A percentile compares a stretch with the other conserved stretches of the same genome.
Conservation (phyloP, 2,329 filamentous ascomycete species). For the Rhynchosporium secalis region DNA sequence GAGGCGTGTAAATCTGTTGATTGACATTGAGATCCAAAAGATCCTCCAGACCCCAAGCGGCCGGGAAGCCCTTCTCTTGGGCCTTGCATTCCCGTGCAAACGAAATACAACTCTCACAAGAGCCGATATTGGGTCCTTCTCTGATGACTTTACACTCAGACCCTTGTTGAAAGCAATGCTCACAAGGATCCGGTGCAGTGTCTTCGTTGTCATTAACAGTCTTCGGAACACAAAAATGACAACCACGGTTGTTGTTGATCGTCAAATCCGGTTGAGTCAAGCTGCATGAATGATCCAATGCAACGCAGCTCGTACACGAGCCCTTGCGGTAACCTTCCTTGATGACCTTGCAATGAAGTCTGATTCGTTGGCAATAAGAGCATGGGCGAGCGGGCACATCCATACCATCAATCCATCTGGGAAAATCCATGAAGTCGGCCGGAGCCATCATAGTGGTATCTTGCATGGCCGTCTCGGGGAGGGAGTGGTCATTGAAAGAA, state of each 20-base stretch:
- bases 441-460: slow-evolving; percentile 41
- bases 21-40: slow-evolving; percentile 7
- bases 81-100: slow-evolving; percentile 28
- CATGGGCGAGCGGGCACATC: slow-evolving; percentile 46
- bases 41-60: slow-evolving; percentile 22
- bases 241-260: slow-evolving; percentile 10
- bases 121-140: slow-evolving; percentile 22
- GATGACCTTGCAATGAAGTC: slow-evolving; percentile 61
- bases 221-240: slow-evolving; percentile 7
- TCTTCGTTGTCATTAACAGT: slow-evolving; percentile 17
- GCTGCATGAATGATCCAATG: slow-evolving; percentile 59
- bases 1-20: background rate
- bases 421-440: slow-evolving; percentile 46
- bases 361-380: slow-evolving; percentile 50
- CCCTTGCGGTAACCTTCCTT: slow-evolving; percentile 59
- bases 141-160: slow-evolving; percentile 28
- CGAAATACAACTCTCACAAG: slow-evolving; percentile 30
- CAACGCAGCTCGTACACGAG: slow-evolving; percentile 63
- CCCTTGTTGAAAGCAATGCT: slow-evolving; percentile 27
- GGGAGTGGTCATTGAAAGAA: slow-evolving; percentile 24
- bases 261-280: slow-evolving; percentile 44
- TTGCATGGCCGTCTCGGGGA: slow-evolving; percentile 36
- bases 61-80: slow-evolving; percentile 7
- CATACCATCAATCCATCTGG: slow-evolving; percentile 39
- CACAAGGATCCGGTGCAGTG: slow-evolving; percentile 24